A percentile compares a stretch with the other conserved stretches of the same genome.
phyloP scores from a whole-genome alignment of 2,329 filamentous ascomycete species.

The Escovopsis weberi region DNA sequence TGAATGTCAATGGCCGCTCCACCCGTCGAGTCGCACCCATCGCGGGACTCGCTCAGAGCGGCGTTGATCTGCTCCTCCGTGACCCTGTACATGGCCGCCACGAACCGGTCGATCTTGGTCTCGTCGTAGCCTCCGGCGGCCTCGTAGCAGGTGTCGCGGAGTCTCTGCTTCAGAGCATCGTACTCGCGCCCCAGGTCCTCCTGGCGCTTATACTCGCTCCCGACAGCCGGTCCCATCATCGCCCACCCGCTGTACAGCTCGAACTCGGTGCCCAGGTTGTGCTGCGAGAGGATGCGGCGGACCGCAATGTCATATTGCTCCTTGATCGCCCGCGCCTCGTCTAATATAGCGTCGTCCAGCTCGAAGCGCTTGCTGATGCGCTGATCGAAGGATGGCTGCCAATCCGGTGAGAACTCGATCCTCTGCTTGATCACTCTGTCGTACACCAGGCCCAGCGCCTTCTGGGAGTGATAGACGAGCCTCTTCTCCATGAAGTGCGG shows the following conservation, averaged over 20 bases:
- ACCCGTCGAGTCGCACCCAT: constrained; percentile 12
- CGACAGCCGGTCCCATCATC: constrained; percentile 55
- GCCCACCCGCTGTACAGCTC: constrained; percentile 85
- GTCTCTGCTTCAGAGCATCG: constrained; percentile 50
- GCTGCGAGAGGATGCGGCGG: constrained; percentile 68
- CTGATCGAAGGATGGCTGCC: constrained; percentile 57
- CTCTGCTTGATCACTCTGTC: constrained; percentile 46
- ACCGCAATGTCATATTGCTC: constrained; percentile 61
- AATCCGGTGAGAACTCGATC: constrained; percentile 59
- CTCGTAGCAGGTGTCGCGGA: constrained; percentile 50
- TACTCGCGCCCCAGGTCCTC: constrained; percentile 66
- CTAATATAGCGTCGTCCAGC: constrained; percentile 38
- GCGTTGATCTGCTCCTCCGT: constrained; percentile 56
- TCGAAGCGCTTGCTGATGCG: constrained; percentile 54
- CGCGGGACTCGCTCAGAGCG: constrained; percentile 34
- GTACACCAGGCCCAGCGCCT: constrained; percentile 68
- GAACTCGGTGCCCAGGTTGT: constrained; percentile 74
- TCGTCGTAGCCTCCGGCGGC: constrained; percentile 46
- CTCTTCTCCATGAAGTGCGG: constrained; percentile 80
- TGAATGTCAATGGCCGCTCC: constrained; percentile 17
- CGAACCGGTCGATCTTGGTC: constrained; percentile 50
- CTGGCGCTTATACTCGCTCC: constrained; percentile 70
- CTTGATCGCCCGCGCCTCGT: constrained; percentile 54
- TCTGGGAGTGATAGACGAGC: constrained; percentile 50
- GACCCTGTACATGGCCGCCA: constrained; percentile 77